A percentile compares a stretch with the other conserved stretches of the same genome.
These are phyloP conservation scores for Pseudocercospora fuligena DNA, from an alignment of 2,329 filamentous ascomycete genomes.

Conservation along the genomic window DNA sequence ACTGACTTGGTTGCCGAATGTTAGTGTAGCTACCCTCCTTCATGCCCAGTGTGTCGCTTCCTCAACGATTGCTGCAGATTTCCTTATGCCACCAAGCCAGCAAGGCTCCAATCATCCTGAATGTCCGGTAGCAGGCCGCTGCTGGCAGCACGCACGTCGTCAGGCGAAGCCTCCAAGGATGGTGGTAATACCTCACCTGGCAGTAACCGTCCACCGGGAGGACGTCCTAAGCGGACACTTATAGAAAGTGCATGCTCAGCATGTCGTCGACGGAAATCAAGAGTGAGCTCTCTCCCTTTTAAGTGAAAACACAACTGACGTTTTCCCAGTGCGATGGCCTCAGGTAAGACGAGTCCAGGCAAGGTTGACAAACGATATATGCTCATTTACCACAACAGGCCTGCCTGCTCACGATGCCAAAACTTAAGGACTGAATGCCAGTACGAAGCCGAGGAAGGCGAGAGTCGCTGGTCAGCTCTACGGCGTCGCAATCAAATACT, in stretches of 20 bases:
- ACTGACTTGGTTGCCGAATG: not conserved
- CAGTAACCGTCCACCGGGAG: slow-evolving; percentile 21
- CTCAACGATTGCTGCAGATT: not conserved
- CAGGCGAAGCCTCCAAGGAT: slow-evolving; percentile 29
- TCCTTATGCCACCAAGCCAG: slow-evolving; percentile 5
- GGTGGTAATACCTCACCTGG: slow-evolving; percentile 23
- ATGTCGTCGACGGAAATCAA: slow-evolving; percentile 35
- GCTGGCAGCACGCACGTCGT: slow-evolving; percentile 30
- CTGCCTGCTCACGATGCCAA: slow-evolving; percentile 38
- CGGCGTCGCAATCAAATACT: slow-evolving; percentile 39
- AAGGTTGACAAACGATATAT: not conserved
- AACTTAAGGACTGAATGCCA: slow-evolving; percentile 38
- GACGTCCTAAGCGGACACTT: slow-evolving; percentile 33
- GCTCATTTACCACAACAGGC: slow-evolving; percentile 29
- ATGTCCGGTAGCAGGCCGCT: slow-evolving; percentile 31
- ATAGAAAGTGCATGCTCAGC: slow-evolving; percentile 39
- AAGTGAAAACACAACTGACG: slow-evolving; percentile 16
- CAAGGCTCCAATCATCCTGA: slow-evolving; percentile 18
- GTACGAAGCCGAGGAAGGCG: slow-evolving; percentile 42
- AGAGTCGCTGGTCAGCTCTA: slow-evolving; percentile 41
- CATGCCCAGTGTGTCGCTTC: slow-evolving; percentile 7
- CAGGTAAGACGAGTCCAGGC: slow-evolving; percentile 26
- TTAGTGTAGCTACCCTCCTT: slow-evolving; percentile 4
- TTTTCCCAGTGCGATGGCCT: slow-evolving; percentile 32
- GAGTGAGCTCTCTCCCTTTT: slow-evolving; percentile 21